Evolutionary conservation across 345 rosid species (phyloP), one percentile per base, ranked within the genome.

Genomic region (Citrus cavaleriei): DNA sequence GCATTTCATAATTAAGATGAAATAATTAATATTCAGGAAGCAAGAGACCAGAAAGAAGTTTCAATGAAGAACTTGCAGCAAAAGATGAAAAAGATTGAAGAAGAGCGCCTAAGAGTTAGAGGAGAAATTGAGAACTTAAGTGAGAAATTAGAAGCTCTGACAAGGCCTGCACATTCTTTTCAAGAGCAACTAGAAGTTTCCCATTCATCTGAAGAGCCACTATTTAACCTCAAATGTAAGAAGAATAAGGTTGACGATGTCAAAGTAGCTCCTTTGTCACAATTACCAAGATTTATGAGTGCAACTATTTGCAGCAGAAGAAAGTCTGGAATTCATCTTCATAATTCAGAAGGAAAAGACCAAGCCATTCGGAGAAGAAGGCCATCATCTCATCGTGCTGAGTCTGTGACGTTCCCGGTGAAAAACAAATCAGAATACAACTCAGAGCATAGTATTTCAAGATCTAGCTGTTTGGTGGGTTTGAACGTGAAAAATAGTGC

Each of bases 221-320:
- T 81, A 28, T 68, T 74, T 71, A 77, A 73, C 65, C 78, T 38
- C 62, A 83, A 71, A 68, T 76, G 7, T 66, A 72, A 32, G 32
- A 72, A 76, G 64, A 78, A 68, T 58, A 79, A 76, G 30, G 34
- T 28, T 42, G 80, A 61, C 63, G 85, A 85, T 77, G 66, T 67
- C 42, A 80, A 80, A 86, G 78, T 77, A 34, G 83, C 79, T 81
- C 55, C 83, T 55, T 75, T 74, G 38, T 89, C 90, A 77, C 83
- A 81, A 27, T 34, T 89, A 59, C 93, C 93, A 21, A 83, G 94
- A 77, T 92, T 92, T 84, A 90, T 94, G 98, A 87, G 88, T 83
- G 90, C 94, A 79, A 94, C 97, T 25, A 74, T 86, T 75, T 87
- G 90, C 82, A 94, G 95, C 86, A 85, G 87, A 83, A 83, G 83